Percentiles rank a stretch among this genome's conserved stretches.
Evolutionary conservation across 2,329 filamentous ascomycete genomes (phyloP).

Genomic region (Exophiala sideris): DNA sequence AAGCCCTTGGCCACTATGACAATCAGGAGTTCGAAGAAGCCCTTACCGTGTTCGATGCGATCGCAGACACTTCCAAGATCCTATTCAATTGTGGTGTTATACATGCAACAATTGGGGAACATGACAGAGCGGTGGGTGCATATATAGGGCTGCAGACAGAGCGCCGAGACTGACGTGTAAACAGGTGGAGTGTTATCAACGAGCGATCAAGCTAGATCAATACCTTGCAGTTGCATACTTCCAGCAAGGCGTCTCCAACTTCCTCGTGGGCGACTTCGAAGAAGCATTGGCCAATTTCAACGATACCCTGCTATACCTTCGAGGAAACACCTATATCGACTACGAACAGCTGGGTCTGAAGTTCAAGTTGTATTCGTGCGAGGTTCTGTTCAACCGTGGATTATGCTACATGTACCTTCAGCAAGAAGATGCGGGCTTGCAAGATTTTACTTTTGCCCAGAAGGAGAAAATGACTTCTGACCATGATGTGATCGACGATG

Average conservation of each 20-base stretch:
- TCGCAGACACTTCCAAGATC: constrained; percentile 95
- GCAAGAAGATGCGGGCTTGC: constrained; percentile 83
- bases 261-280: constrained; percentile 93
- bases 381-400: constrained; percentile 94
- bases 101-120: constrained; percentile 91
- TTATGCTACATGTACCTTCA: constrained; percentile 97
- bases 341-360: constrained; percentile 93
- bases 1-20: constrained; percentile 86
- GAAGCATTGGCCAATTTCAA: constrained; percentile 98
- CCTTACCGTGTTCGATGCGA: constrained; percentile 75
- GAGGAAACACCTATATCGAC: constrained; percentile 96
- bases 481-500: constrained; percentile 97
- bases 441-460: constrained; percentile 83
- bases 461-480: constrained; percentile 96
- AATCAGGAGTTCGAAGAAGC: constrained; percentile 96
- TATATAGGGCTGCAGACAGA: constrained; percentile 4
- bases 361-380: constrained; percentile 96
- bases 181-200: constrained; percentile 91
- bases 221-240: constrained; percentile 98
- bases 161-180: constrained; percentile 14
- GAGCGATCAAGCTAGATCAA: constrained; percentile 83
- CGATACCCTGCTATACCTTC: constrained; percentile 88
- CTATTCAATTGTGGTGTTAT: constrained; percentile 98
- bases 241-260: constrained; percentile 97
- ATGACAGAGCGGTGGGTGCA: constrained; percentile 75